These are phyloP conservation scores for Agastache rugosa DNA, from an alignment of 257 asterid species.

Conservation along the genomic window DNA sequence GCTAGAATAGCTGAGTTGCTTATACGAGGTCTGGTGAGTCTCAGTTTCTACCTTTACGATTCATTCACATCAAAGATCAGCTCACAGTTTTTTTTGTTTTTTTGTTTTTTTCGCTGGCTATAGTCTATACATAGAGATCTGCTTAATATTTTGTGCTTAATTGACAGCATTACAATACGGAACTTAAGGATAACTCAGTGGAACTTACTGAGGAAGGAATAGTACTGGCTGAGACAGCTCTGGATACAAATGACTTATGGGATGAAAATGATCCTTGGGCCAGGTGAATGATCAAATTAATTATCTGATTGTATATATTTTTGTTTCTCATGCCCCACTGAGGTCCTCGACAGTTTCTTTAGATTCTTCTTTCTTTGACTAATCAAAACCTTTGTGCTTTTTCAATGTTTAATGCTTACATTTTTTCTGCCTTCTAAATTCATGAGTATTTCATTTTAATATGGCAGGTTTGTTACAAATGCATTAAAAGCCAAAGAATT, in stretches of 20 bases:
- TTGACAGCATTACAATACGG: constrained; percentile 85
- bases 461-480: constrained; percentile 82
- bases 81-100: background rate
- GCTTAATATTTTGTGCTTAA: constrained; percentile 30
- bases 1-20: constrained; percentile 92
- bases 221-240: constrained; percentile 87
- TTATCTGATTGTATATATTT: constrained; percentile 22
- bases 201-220: constrained; percentile 98
- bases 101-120: too few species aligned
- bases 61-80: constrained; percentile 5
- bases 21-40: constrained; percentile 71
- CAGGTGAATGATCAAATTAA: constrained; percentile 55
- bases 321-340: background rate
- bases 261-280: constrained; percentile 99
- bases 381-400: constrained; percentile 5
- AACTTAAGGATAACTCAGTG: constrained; percentile 90
- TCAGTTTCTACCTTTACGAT: constrained; percentile 25
- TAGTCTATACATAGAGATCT: constrained; percentile 1
- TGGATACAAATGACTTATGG: constrained; percentile 94
- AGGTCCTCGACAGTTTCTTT: constrained; percentile 4
- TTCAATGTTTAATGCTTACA: constrained; percentile 25
- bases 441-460: constrained; percentile 28
- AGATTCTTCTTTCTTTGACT: constrained; percentile 16
- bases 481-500: constrained; percentile 96
- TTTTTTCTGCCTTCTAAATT: constrained; percentile 3